phyloP scores from a whole-genome alignment of 257 asterid species.

The Petunia secreta region DNA sequence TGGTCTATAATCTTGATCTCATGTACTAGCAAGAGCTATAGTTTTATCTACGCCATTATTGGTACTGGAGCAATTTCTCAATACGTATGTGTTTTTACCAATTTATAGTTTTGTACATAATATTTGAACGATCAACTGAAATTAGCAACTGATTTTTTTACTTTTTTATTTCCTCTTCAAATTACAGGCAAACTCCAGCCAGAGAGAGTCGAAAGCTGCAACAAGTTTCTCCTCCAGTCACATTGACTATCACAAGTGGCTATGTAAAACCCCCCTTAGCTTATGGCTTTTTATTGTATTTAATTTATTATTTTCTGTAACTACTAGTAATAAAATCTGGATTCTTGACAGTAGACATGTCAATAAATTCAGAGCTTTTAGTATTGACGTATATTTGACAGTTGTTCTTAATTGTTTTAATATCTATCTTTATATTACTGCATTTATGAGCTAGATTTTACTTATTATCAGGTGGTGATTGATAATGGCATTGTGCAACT shows the following conservation, averaged over 20 bases:
- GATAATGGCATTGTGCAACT: conserved; percentile 35
- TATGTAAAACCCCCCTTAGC: conserved; percentile 32
- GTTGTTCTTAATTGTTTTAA: not conserved
- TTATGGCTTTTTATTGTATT: not conserved
- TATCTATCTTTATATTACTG: not conserved
- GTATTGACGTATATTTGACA: no score
- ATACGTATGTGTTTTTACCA: no score
- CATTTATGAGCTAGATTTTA: not conserved
- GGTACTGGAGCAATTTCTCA: no score
- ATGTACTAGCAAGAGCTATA: no score
- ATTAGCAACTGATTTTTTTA: not conserved
- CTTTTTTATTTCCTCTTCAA: not conserved
- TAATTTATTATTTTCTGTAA: no score
- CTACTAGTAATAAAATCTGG: no score
- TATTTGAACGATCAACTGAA: not conserved
- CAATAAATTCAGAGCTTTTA: no score
- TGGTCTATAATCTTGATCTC: no score
- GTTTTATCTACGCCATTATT: no score
- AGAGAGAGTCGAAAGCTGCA: not conserved
- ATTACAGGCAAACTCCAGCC: not conserved
- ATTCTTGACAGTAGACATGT: no score
- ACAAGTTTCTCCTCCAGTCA: conserved; percentile 38
- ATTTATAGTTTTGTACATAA: not conserved
- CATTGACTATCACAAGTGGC: conserved; percentile 29
- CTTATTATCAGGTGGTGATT: conserved; percentile 33